Percentiles rank a stretch among this genome's conserved stretches.
phyloP scores from a whole-genome alignment of 2,329 filamentous ascomycete species.

The Massarina eburnea region DNA sequence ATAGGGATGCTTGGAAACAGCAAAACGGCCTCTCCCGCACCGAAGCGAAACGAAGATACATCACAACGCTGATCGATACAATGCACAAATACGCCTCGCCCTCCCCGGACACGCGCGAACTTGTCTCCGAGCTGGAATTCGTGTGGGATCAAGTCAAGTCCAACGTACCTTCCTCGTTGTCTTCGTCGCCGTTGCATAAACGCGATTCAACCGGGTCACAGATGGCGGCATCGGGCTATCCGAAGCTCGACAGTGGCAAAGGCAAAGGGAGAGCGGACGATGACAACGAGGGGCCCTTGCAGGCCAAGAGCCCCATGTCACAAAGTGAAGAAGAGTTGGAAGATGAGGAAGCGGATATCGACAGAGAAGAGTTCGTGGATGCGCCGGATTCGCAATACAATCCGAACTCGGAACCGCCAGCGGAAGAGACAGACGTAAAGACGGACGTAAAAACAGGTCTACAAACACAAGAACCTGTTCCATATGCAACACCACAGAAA shows the following conservation, averaged over 20 bases:
- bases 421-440: slow-evolving; percentile 36
- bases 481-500: slow-evolving; percentile 12
- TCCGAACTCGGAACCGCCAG: slow-evolving; percentile 12
- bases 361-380: slow-evolving; percentile 50
- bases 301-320: slow-evolving; percentile 81
- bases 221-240: slow-evolving; percentile 27
- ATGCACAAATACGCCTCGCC: slow-evolving; percentile 93
- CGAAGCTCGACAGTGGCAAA: slow-evolving; percentile 47
- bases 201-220: slow-evolving; percentile 37
- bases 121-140: slow-evolving; percentile 95
- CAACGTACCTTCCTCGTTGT: slow-evolving; percentile 67
- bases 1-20: slow-evolving; percentile 87
- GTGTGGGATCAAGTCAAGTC: slow-evolving; percentile 98
- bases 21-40: slow-evolving; percentile 82
- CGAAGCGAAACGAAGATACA: slow-evolving; percentile 91
- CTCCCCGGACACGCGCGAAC: slow-evolving; percentile 80
- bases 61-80: slow-evolving; percentile 89
- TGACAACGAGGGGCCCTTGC: slow-evolving; percentile 30
- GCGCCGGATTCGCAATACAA: slow-evolving; percentile 51
- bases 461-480: slow-evolving; percentile 10
- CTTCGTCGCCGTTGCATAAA: slow-evolving; percentile 44
- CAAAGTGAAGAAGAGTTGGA: slow-evolving; percentile 63
- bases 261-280: slow-evolving; percentile 21
- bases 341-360: slow-evolving; percentile 34
- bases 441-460: slow-evolving; percentile 18